Percentiles rank a stretch among this genome's conserved stretches.
Conservation (phyloP, 1,284 basidiomycete species). For the Abortiporus biennis region DNA sequence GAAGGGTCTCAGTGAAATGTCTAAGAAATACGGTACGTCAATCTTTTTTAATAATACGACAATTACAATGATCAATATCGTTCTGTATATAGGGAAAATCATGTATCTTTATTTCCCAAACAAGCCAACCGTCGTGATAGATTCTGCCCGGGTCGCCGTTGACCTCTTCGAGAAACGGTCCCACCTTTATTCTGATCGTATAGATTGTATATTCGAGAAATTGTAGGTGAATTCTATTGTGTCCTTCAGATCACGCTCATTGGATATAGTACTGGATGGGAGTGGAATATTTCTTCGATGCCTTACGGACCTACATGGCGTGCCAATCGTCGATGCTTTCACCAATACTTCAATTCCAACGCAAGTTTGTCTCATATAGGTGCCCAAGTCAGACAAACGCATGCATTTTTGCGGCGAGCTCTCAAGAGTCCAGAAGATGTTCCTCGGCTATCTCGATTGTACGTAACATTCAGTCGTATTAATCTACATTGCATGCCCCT, state of each 20-base stretch:
- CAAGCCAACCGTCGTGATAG: slow-evolving; percentile 21
- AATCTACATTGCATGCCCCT: background rate
- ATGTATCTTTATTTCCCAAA: slow-evolving; percentile 2
- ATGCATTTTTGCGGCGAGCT: background rate
- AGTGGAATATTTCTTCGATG: slow-evolving; percentile 2
- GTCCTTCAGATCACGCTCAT: background rate
- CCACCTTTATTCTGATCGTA: slow-evolving; percentile 28
- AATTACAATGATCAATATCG: background rate
- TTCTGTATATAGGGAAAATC: background rate
- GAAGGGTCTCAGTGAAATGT: slow-evolving; percentile 1
- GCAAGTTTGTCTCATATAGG: too few relatives aligned
- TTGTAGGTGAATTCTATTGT: slow-evolving; percentile 14
- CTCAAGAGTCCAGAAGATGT: background rate
- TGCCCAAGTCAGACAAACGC: background rate
- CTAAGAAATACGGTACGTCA: slow-evolving; percentile 5
- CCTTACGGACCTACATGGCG: slow-evolving; percentile 4
- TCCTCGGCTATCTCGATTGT: background rate
- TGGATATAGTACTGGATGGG: background rate
- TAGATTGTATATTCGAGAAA: slow-evolving; percentile 25
- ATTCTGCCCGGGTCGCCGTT: slow-evolving; percentile 22
- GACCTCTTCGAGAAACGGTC: slow-evolving; percentile 30
- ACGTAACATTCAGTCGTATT: background rate
- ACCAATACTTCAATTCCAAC: slow-evolving; percentile 6
- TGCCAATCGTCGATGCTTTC: slow-evolving; percentile 2
- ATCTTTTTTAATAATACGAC: background rate